phyloP scores from a whole-genome alignment of 257 asterid species.

The Salvia rosmarinus region DNA sequence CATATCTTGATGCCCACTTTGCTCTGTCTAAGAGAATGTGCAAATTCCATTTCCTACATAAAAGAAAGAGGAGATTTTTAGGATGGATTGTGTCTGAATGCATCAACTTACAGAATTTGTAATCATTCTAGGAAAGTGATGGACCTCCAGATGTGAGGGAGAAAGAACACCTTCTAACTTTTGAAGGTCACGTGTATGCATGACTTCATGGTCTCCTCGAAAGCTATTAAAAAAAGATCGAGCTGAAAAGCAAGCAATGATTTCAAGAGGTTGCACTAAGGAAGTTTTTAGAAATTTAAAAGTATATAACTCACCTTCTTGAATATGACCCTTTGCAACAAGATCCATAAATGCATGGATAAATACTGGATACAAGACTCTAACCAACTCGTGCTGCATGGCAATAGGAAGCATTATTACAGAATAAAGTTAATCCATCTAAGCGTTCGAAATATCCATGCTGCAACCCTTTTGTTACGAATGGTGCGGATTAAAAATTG shows the following conservation, averaged over 20 bases:
- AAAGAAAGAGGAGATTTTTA: conserved; percentile 24
- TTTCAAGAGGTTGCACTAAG: conserved; percentile 29
- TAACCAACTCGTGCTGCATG: conserved; percentile 89
- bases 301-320: conserved; percentile 67
- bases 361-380: conserved; percentile 95
- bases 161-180: conserved; percentile 94
- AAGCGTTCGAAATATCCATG: background rate
- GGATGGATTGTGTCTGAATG: conserved; percentile 29
- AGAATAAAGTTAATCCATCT: background rate
- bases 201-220: conserved; percentile 95
- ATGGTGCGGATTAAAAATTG: background rate
- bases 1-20: conserved; percentile 90
- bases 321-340: conserved; percentile 87
- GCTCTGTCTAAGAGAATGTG: conserved; percentile 87
- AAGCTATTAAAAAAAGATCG: conserved; percentile 84
- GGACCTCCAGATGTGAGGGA: conserved; percentile 92
- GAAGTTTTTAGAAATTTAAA: conserved; percentile 6
- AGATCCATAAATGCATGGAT: conserved; percentile 98
- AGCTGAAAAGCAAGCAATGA: conserved; percentile 53
- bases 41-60: conserved; percentile 94
- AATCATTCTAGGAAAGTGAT: conserved; percentile 40
- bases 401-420: conserved; percentile 14
- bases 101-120: conserved; percentile 22
- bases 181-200: conserved; percentile 88
- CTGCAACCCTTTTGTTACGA: background rate